A percentile compares a stretch with the other conserved stretches of the same genome.
Conservation (phyloP, 2,329 filamentous ascomycete genomes). For the Boeremia lycopersici region DNA sequence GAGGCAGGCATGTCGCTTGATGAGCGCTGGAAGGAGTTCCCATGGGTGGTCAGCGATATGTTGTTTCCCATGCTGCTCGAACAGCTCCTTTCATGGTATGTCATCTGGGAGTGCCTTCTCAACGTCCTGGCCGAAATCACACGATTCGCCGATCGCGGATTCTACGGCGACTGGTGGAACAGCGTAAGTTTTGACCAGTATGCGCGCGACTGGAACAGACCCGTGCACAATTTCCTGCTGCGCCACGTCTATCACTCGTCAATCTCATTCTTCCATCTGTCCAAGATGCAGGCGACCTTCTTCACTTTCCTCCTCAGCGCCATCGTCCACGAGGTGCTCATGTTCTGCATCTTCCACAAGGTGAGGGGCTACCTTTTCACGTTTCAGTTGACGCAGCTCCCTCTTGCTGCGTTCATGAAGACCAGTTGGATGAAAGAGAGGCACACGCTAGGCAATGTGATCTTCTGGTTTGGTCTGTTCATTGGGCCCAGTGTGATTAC, state of each 20-base stretch:
- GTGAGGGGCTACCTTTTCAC: conserved; percentile 74
- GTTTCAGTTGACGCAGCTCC: conserved; percentile 77
- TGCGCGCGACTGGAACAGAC: conserved; percentile 80
- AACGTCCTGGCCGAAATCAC: conserved; percentile 80
- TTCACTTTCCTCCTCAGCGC: conserved; percentile 77
- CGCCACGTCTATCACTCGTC: conserved; percentile 80
- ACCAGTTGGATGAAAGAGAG: conserved; percentile 69
- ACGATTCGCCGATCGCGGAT: conserved; percentile 76
- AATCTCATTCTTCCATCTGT: conserved; percentile 74
- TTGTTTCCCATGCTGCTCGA: conserved; percentile 81
- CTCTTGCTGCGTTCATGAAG: conserved; percentile 70
- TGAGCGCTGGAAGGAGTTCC: conserved; percentile 69
- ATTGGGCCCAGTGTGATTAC: conserved; percentile 71
- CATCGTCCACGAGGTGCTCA: conserved; percentile 75
- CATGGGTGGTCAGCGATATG: conserved; percentile 76
- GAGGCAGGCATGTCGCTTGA: conserved; percentile 66
- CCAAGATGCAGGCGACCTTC: conserved; percentile 73
- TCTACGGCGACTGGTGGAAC: conserved; percentile 63
- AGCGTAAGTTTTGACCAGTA: conserved; percentile 73
- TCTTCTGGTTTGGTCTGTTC: conserved; percentile 82
- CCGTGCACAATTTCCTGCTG: conserved; percentile 78
- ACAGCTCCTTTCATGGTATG: conserved; percentile 77
- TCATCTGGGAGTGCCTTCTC: conserved; percentile 73
- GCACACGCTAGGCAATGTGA: conserved; percentile 70
- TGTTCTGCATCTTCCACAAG: conserved; percentile 82